Conservation (phyloP, 176 grass and related monocot species). For the Phoenix roebelenii region DNA sequence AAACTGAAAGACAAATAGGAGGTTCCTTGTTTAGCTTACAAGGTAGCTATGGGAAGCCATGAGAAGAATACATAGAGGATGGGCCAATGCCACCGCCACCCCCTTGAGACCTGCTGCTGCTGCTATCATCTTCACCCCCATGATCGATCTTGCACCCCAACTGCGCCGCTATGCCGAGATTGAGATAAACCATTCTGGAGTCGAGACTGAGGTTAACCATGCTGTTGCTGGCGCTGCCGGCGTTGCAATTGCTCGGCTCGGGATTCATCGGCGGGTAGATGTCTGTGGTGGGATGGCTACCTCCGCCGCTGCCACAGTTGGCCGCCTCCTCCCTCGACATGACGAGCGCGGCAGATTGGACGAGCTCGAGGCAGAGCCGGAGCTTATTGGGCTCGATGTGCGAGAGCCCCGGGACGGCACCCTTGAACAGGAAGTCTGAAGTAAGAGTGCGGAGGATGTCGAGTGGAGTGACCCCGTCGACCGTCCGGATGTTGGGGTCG, state of each 20-base stretch:
- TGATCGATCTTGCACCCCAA: constrained; percentile 66
- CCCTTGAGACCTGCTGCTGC: neutral
- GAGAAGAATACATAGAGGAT: neutral
- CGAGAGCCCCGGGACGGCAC: constrained; percentile 73
- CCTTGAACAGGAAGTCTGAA: constrained; percentile 98
- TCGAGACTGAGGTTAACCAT: constrained; percentile 94
- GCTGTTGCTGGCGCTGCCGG: constrained; percentile 38
- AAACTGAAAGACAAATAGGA: neutral
- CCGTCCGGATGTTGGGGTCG: constrained; percentile 92
- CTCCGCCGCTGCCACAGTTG: neutral
- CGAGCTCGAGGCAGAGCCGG: constrained; percentile 92
- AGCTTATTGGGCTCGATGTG: constrained; percentile 99
- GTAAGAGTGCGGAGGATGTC: constrained; percentile 93
- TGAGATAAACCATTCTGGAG: constrained; percentile 94
- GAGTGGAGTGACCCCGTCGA: constrained; percentile 88
- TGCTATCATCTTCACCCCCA: constrained; percentile 15
- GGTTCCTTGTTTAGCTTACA: constrained; percentile 10
- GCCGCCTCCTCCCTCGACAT: constrained; percentile 89
- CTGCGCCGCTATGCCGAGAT: constrained; percentile 84
- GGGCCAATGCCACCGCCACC: neutral
- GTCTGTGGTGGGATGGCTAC: neutral
- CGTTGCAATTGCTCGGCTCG: constrained; percentile 29
- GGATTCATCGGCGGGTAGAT: constrained; percentile 49
- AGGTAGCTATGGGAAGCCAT: neutral
- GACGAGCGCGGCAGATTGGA: constrained; percentile 91